These are phyloP conservation scores for Pseudoneurospora amorphoporcata DNA, from an alignment of 495 filamentous ascomycete genomes.

Conservation along the genomic window DNA sequence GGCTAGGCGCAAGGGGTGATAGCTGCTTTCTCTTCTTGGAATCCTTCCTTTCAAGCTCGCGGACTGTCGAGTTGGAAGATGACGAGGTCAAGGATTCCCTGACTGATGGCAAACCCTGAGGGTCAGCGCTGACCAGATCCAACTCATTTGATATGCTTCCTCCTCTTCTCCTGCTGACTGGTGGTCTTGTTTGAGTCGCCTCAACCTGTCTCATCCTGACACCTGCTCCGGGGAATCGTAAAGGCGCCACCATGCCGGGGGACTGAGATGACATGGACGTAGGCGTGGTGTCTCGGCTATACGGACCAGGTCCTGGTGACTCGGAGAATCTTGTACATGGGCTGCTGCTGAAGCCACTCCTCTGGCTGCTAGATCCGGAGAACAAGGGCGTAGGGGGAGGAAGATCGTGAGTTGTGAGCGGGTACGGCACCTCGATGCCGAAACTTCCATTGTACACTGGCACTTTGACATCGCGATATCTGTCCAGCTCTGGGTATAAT, in stretches of 20 bases:
- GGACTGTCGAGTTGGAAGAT: constrained; percentile 48
- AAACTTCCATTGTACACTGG: constrained; percentile 16
- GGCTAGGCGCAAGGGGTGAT: constrained; percentile 45
- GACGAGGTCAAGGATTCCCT: constrained; percentile 53
- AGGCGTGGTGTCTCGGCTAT: constrained; percentile 85
- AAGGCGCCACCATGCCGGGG: constrained; percentile 55
- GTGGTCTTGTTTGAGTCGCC: constrained; percentile 55
- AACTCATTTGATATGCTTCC: constrained; percentile 43
- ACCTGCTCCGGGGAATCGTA: constrained; percentile 41
- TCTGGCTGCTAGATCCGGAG: constrained; percentile 41
- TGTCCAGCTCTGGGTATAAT: constrained; percentile 44
- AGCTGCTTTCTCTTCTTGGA: constrained; percentile 33
- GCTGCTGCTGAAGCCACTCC: constrained; percentile 58
- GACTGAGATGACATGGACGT: constrained; percentile 97
- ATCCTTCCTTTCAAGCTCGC: constrained; percentile 31
- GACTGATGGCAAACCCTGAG: constrained; percentile 50
- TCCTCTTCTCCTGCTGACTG: constrained; percentile 50
- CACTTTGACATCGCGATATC: constrained; percentile 34
- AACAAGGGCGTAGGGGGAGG: constrained; percentile 57
- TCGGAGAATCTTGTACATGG: constrained; percentile 92
- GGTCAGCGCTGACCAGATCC: constrained; percentile 36
- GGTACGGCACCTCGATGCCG: constrained; percentile 31
- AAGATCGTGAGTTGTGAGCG: constrained; percentile 47
- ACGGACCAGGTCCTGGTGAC: constrained; percentile 69
- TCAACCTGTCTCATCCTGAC: constrained; percentile 47